Base-by-base conservation (phyloP, 768 basidiomycete species). In the Lentinus tigrinus region DNA sequence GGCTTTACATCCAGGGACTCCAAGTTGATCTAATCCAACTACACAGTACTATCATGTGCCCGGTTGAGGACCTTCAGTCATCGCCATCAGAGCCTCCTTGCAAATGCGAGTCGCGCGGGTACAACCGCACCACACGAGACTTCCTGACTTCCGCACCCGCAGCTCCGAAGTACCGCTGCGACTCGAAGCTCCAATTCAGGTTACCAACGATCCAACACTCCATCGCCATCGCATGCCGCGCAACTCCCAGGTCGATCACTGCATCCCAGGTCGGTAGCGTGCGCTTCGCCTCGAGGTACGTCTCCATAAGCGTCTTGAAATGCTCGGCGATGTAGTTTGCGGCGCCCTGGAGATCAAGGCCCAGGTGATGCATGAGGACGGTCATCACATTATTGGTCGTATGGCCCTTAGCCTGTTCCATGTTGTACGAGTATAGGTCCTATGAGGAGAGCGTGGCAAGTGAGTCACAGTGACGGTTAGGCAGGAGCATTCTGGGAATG, bases 361-460 rank as follows among this genome's bases (percentile, higher is more conserved):
- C 64, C 52, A 77, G 77, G 61, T 81, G 78, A 56, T 80, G 70
- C 83, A 88, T 87, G 57, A 87, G 77, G 37, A 88, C 84, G 9
- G 84, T 85, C 50, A 91, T 75, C 63, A 89, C 77, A 67, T 89
- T 90, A 66, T 87, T 88, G 56, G 83, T 83, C 24, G 72, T 75
- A 50, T 83, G 80, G 19, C 86, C 88, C 63, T 81, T 81, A 50
- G 81, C 78, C 63, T 87, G 84, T 64, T 91, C 87, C 80, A 86
- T 83, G 69, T 87, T 83, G 70, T 88, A 89, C 8, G 85, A 88
- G 65, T 87, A 88, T 14, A 88, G 70, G 59, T 89, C 86, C 87
- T 87, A 63, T 44, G 17, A 8, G 40, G 40, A 42, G 26, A 28
- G 19, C n/a, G 46, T 51, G n/a, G n/a, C n/a, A n/a, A n/a, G n/a